Evolutionary conservation across 306 rosid genomes (phyloP), one percentile per base, ranked within the genome.

Genomic region (Acacia confusa): DNA sequence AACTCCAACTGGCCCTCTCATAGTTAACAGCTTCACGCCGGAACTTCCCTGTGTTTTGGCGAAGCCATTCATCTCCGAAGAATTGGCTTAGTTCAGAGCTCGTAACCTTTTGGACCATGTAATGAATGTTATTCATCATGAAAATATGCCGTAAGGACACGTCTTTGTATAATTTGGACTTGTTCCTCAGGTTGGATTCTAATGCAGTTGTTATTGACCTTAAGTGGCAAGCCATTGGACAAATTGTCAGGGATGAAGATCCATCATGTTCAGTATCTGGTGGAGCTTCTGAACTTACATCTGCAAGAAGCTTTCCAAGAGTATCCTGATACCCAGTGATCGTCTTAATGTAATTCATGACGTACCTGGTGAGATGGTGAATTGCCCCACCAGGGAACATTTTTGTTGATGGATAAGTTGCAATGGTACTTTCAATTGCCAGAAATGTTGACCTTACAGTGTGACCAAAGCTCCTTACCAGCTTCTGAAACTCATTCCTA

Each of bases 61-160:
- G 83, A 25, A 91, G 91, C 94, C 97, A 91, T 36, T 44, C 70
- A 47, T 87, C 89, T 22, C 92, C 94, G 8, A 89, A 79, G 30
- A 85, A 76, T 43, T 20, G 52, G 20, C 75, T 16, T 44, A 88
- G 88, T 9, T 88, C 78, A n/a, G 91, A 78, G 74, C 16, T 41
- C 80, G 88, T 86, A 7, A 83, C 91, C 77, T 91, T 92, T 48
- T 83, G 83, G 58, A 87, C 92, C 68, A 92, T 89, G 89, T 91
- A 92, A 36, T 88, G 87, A 30, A 85, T 72, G 86, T 92, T 92
- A 61, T 91, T 91, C 95, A 91, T 83, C 87, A 89, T 79, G 78
- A 88, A 92, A 41, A 92, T 75, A 43, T 88, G 89, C 24, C 81
- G 92, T 64, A 92, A 76, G 63, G 90, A 88, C 57, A 12, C 81